Evolutionary conservation across 345 rosid genomes (phyloP), one percentile per base, ranked within the genome.

Genomic region (Salix dunnii): DNA sequence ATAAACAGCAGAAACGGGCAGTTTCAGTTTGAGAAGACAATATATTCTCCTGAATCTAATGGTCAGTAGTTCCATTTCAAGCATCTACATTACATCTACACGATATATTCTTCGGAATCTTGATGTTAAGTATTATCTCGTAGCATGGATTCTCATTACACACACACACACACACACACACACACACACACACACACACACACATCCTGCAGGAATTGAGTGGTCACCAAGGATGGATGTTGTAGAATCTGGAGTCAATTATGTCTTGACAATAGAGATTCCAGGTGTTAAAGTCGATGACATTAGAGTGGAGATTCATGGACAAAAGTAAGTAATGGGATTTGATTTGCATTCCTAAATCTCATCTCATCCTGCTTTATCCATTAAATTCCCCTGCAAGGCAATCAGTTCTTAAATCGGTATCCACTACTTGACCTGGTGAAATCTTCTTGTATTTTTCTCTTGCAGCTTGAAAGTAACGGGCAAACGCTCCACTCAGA

Each of bases 221-320:
- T 86, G 92, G 97, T 86, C 88, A 40, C 93, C 96, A 3, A 88
- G 83, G 81, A 88, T 87, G 83, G 89, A 87, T 79, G 88, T 91
- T 61, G 88, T 76, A 31, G 97, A 88, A 84, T 84, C 81, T 33
- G 80, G 80, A 69, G 67, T 72, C 48, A 81, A 79, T 65, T 92
- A 89, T 81, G 73, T 90, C 66, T 70, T 94, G 51, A 89, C 85
- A 13, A 51, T 92, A 31, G 97, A 92, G 83, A 79, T 92, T 78
- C 94, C 97, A 28, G 95, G 97, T 6, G 97, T 85, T 33, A 69
- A 79, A 66, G 75, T 83, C 75, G 79, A 82, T 82, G 90, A 94
- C 79, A 82, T 94, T 72, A 86, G 89, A 85, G 98, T 94, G 81
- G 97, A 92, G 75, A 87, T 92, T 63, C 84, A 84, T 79, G 84